A percentile compares a stretch with the other conserved stretches of the same genome.
Conservation (phyloP, 768 basidiomycete genomes). For the Phylloporus scabripes region DNA sequence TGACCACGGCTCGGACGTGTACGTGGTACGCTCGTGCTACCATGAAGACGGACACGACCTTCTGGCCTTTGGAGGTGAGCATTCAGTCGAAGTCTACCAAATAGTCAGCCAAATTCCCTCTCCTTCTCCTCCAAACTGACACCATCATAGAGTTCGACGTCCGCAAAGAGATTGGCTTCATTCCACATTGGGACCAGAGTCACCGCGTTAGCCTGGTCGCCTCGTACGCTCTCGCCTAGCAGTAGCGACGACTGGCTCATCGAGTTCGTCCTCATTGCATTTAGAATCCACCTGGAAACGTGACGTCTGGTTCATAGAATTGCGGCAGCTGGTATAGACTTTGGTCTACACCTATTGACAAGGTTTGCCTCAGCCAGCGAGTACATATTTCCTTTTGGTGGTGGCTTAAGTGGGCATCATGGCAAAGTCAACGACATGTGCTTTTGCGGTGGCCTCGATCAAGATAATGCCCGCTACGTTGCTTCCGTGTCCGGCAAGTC, state of each 20-base stretch:
- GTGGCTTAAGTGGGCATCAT: constrained; percentile 77
- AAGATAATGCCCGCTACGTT: constrained; percentile 66
- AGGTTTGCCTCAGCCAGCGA: constrained; percentile 47
- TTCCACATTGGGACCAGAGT: constrained; percentile 69
- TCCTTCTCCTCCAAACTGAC: constrained; percentile 4
- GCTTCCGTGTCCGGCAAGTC: constrained; percentile 71
- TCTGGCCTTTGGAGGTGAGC: constrained; percentile 67
- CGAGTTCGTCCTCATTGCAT: constrained; percentile 45
- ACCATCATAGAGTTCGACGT: constrained; percentile 35
- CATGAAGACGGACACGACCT: constrained; percentile 61
- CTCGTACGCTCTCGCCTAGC: constrained; percentile 61
- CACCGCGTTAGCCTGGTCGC: constrained; percentile 77
- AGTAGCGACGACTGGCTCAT: constrained; percentile 61
- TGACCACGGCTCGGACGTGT: constrained; percentile 55
- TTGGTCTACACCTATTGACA: constrained; percentile 63
- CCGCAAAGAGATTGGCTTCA: constrained; percentile 51
- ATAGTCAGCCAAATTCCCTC: constrained; percentile 42
- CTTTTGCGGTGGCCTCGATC: constrained; percentile 70
- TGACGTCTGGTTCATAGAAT: constrained; percentile 42
- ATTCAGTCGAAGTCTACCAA: constrained; percentile 64
- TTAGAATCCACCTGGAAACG: constrained; percentile 1
- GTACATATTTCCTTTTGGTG: constrained; percentile 64
- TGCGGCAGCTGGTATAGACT: constrained; percentile 61
- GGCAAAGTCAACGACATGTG: constrained; percentile 72
- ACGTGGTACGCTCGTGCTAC: constrained; percentile 57